phyloP scores from a whole-genome alignment of 805 yeast genomes.

The Metschnikowia sp. region DNA sequence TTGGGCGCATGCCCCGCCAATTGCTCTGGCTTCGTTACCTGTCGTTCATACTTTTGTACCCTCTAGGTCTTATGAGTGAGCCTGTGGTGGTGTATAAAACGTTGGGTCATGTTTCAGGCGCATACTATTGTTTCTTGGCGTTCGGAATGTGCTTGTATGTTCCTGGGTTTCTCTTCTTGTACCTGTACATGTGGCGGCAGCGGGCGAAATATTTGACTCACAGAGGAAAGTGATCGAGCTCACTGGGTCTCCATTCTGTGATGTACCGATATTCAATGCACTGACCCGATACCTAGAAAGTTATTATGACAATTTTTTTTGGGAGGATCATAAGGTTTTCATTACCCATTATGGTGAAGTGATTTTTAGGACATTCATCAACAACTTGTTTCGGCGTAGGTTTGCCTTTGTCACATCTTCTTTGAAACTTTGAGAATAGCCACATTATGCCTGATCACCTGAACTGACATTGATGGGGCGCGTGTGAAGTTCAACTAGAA shows the following conservation, averaged over 20 bases:
- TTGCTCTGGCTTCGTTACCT: conserved; percentile 29
- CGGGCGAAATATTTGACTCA: conserved; percentile 17
- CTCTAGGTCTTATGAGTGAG: conserved; percentile 28
- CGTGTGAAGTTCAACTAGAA: too few relatives aligned
- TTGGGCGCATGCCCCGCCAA: conserved; percentile 14
- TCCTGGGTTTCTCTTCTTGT: conserved; percentile 30
- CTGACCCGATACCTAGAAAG: too few relatives aligned
- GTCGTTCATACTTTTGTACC: conserved; percentile 28
- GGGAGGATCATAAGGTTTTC: too few relatives aligned
- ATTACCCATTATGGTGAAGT: too few relatives aligned
- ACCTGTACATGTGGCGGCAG: conserved; percentile 30
- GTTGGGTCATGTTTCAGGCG: conserved; percentile 14
- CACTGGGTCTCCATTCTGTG: neutral
- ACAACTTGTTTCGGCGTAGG: too few relatives aligned
- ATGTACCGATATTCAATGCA: too few relatives aligned
- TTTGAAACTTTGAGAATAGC: too few relatives aligned
- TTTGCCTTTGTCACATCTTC: too few relatives aligned
- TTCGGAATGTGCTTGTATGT: conserved; percentile 24
- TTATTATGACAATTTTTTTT: too few relatives aligned
- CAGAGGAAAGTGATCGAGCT: neutral
- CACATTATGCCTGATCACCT: too few relatives aligned
- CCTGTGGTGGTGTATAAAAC: conserved; percentile 26
- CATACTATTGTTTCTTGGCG: conserved; percentile 21
- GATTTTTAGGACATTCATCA: too few relatives aligned
- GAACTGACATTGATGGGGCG: too few relatives aligned